Conservation (phyloP, 441 rosid genomes). For the Iberis amara region DNA sequence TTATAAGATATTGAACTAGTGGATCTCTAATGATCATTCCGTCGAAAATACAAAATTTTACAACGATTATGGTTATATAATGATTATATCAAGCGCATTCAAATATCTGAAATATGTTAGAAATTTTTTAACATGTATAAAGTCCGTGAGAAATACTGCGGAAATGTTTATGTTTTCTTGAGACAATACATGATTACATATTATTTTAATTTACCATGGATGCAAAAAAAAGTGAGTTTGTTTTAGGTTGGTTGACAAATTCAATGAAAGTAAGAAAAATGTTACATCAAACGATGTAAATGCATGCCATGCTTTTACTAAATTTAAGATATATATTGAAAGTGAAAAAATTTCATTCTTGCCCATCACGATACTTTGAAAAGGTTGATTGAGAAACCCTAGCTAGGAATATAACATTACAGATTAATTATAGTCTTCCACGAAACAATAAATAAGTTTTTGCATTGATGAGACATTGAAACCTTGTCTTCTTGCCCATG, state of each 20-base stretch:
- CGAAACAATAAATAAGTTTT: constrained; percentile 14
- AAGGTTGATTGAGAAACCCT: constrained; percentile 23
- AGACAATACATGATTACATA: not conserved
- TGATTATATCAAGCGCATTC: too few species aligned
- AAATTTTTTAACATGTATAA: too few species aligned
- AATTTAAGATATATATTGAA: constrained; percentile 7
- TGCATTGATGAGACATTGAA: constrained; percentile 24
- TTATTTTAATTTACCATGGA: not conserved
- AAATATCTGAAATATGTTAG: too few species aligned
- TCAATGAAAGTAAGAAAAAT: constrained; percentile 27
- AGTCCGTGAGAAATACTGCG: too few species aligned
- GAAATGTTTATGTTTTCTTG: too few species aligned
- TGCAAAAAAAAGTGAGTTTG: not conserved
- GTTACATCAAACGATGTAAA: constrained; percentile 26
- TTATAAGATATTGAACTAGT: too few species aligned
- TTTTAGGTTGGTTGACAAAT: constrained; percentile 18
- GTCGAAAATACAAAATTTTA: too few species aligned
- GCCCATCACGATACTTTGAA: constrained; percentile 30
- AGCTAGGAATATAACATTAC: constrained; percentile 19
- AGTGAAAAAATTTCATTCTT: constrained; percentile 20
- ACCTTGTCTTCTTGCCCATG: constrained; percentile 23
- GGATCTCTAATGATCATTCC: too few species aligned
- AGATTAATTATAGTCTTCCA: constrained; percentile 25
- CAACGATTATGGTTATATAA: too few species aligned
- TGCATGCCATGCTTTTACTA: constrained; percentile 24